Percentiles rank a stretch among this genome's conserved stretches.
Evolutionary conservation across 225 moss, liverwort and hornwort species (phyloP).

Genomic region (Polytrichum commune): DNA sequence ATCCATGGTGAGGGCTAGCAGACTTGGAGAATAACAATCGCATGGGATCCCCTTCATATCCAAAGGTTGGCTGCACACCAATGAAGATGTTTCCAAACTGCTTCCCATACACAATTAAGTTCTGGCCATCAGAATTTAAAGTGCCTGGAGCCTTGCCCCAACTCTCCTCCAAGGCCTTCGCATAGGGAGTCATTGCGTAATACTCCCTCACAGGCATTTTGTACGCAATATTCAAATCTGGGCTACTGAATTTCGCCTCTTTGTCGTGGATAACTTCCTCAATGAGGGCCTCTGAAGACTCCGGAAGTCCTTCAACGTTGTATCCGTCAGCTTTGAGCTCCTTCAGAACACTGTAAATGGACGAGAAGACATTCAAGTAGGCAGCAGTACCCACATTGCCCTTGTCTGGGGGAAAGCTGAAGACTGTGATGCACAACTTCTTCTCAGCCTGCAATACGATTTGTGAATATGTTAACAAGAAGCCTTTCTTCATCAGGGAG

Average conservation of each 20-base stretch:
- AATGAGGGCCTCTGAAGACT: slow-evolving; percentile 76
- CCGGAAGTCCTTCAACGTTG: slow-evolving; percentile 83
- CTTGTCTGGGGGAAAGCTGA: slow-evolving; percentile 99
- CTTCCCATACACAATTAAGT: slow-evolving; percentile 85
- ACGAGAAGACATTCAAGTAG: slow-evolving; percentile 91
- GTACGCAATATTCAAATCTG: slow-evolving; percentile 90
- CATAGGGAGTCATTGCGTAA: slow-evolving; percentile 79
- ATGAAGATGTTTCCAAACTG: slow-evolving; percentile 94
- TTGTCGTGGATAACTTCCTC: slow-evolving; percentile 98
- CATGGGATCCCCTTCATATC: slow-evolving; percentile 99
- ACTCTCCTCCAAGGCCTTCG: slow-evolving; percentile 90
- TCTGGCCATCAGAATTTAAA: slow-evolving; percentile 93
- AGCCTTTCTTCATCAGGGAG: too few relatives aligned
- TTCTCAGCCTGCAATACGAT: slow-evolving; percentile 63
- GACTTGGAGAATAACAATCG: slow-evolving; percentile 93
- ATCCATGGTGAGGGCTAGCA: slow-evolving; percentile 97
- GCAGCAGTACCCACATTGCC: slow-evolving; percentile 98
- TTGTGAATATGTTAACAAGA: neutral
- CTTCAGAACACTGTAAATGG: slow-evolving; percentile 90
- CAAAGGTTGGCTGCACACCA: slow-evolving; percentile 96
- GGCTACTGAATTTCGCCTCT: slow-evolving; percentile 93
- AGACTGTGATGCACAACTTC: slow-evolving; percentile 89
- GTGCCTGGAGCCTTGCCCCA: slow-evolving; percentile 97
- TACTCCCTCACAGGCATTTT: slow-evolving; percentile 93
- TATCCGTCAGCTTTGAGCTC: slow-evolving; percentile 89